Percentiles rank a stretch among this genome's conserved stretches.
These are phyloP conservation scores for Ophiosphaerella korrae DNA, from an alignment of 2,329 filamentous ascomycete species.

Conservation along the genomic window DNA sequence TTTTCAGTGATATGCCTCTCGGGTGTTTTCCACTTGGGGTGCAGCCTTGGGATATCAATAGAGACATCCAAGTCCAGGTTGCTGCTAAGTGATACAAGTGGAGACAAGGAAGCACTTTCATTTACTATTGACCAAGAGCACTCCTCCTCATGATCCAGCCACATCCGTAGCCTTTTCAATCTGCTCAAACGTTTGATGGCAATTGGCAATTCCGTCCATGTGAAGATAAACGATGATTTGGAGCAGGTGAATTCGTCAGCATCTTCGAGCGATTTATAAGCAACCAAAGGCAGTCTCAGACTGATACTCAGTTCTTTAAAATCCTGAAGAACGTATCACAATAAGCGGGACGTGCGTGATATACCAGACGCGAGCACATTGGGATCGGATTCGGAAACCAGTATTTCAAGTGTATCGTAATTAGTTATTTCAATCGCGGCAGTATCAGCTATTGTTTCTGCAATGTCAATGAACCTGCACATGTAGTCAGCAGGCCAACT, in stretches of 20 bases:
- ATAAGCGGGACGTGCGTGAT: background rate
- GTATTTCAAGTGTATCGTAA: background rate
- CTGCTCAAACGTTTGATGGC: background rate
- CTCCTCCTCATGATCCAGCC: conserved; percentile 13
- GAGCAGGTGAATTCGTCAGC: background rate
- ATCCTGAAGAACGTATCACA: background rate
- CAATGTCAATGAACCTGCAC: conserved; percentile 12
- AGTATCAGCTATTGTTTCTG: conserved; percentile 8
- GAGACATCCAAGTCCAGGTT: conserved; percentile 7
- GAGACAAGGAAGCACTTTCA: conserved; percentile 12
- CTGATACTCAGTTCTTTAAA: background rate
- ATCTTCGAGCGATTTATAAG: background rate
- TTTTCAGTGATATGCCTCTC: conserved; percentile 14
- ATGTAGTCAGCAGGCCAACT: conserved; percentile 5
- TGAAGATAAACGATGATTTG: background rate
- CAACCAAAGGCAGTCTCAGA: background rate
- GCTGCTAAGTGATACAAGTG: conserved; percentile 1
- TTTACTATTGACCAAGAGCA: conserved; percentile 16
- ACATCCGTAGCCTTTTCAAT: conserved; percentile 11
- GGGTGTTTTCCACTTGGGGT: conserved; percentile 11
- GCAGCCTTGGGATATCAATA: conserved; percentile 14
- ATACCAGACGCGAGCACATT: background rate
- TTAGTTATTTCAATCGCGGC: conserved; percentile 7
- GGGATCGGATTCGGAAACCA: background rate
- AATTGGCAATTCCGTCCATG: background rate